Evolutionary conservation across 176 grass and related monocot species (phyloP).

Genomic region (bread wheat (Triticum aestivum)): IWGSC_CS_RefSeq_v2.1 NC_057803.1:147873242-147873741

Average conservation of each 20-base stretch:
- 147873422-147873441: conserved; percentile 99
- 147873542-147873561: conserved; percentile 97
- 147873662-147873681: conserved; percentile 6
- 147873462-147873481: conserved; percentile 99
- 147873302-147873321: conserved; percentile 6
- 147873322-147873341: not conserved
- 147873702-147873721: not conserved
- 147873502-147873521: conserved; percentile 96
- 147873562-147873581: conserved; percentile 98
- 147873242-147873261: conserved; percentile 23
- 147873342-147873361: conserved; percentile 16
- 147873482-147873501: conserved; percentile 93
- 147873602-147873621: conserved; percentile 23
- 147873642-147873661: not conserved
- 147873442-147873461: conserved; percentile 97
- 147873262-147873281: conserved; percentile 6
- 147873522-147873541: conserved; percentile 81
- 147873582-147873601: conserved; percentile 84
- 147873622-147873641: not conserved
- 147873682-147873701: not conserved
- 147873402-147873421: conserved; percentile 16
- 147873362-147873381: conserved; percentile 4
- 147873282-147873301: not conserved
- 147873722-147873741: not conserved
- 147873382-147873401: conserved; percentile 3